Evolutionary conservation across 495 filamentous ascomycete genomes (phyloP).

Genomic region (Friedmanniomyces endolithicus): DNA sequence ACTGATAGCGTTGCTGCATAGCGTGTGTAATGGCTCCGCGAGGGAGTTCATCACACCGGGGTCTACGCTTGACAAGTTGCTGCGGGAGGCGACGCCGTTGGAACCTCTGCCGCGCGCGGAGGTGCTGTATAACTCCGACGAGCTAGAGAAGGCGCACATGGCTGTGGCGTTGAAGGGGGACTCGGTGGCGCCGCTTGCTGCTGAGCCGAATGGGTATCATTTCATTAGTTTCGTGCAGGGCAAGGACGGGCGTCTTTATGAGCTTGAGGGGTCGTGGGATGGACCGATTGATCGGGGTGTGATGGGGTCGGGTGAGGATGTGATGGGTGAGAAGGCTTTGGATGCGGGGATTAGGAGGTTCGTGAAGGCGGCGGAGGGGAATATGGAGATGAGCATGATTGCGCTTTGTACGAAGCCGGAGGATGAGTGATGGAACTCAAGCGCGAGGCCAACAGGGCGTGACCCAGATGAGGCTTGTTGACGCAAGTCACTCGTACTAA

Average conservation of each 20-base stretch:
- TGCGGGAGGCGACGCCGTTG: slow-evolving; percentile 39
- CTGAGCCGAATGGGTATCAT: slow-evolving; percentile 36
- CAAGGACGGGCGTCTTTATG: slow-evolving; percentile 60
- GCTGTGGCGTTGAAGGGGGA: slow-evolving; percentile 60
- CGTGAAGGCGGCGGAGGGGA: slow-evolving; percentile 46
- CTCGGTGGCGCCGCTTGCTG: slow-evolving; percentile 51
- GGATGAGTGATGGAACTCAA: not conserved
- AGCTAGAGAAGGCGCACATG: slow-evolving; percentile 59
- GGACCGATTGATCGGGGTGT: slow-evolving; percentile 50
- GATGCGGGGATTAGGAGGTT: slow-evolving; percentile 46
- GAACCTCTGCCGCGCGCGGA: slow-evolving; percentile 47
- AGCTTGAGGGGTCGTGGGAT: slow-evolving; percentile 70
- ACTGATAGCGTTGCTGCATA: slow-evolving; percentile 69
- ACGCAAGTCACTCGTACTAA: no score
- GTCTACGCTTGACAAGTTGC: slow-evolving; percentile 38
- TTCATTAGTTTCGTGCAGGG: slow-evolving; percentile 79
- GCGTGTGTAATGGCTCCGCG: slow-evolving; percentile 50
- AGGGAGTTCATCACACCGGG: slow-evolving; percentile 33
- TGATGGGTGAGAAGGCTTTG: slow-evolving; percentile 54
- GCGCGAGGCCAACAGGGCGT: no score
- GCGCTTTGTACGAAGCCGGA: slow-evolving; percentile 44
- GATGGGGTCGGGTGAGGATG: slow-evolving; percentile 48
- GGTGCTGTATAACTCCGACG: slow-evolving; percentile 58
- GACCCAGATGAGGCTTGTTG: no score
- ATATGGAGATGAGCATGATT: slow-evolving; percentile 61